These are phyloP conservation scores for Pelomyxa schiedti DNA, from an alignment of 78 protist genomes.

Conservation along the genomic window DNA sequence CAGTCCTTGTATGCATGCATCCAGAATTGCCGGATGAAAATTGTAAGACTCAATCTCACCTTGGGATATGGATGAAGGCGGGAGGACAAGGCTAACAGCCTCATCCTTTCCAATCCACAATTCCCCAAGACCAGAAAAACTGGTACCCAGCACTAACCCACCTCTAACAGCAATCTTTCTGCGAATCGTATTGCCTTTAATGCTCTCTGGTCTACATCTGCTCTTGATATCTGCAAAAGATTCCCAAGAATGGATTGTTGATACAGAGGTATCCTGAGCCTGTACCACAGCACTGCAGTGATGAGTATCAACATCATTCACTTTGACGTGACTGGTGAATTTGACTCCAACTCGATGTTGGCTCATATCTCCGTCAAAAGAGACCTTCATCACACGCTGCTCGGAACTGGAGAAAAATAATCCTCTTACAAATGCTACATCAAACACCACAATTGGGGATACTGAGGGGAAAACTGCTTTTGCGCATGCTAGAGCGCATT, in stretches of 20 bases:
- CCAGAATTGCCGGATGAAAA: background rate
- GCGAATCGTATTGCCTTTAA: background rate
- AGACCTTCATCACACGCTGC: background rate
- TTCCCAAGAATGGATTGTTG: background rate
- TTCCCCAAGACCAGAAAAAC: background rate
- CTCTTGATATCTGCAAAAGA: background rate
- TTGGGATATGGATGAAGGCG: background rate
- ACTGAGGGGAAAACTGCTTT: background rate
- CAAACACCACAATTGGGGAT: background rate
- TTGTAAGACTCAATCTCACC: background rate
- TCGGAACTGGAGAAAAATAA: background rate
- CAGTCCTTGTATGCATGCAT: background rate
- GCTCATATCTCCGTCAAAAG: too few relatives aligned
- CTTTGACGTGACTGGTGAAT: background rate
- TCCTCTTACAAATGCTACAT: background rate
- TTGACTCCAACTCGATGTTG: too few relatives aligned
- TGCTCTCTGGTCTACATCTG: background rate
- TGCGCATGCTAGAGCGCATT: background rate
- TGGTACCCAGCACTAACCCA: background rate
- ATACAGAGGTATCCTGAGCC: background rate
- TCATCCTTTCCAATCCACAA: background rate
- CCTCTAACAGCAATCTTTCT: background rate
- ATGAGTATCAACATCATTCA: background rate
- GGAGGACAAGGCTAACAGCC: background rate
- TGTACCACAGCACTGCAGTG: background rate